Evolutionary conservation across 1,139 yeast species (phyloP).

Genomic region (Suhomyces coccinellae): DNA sequence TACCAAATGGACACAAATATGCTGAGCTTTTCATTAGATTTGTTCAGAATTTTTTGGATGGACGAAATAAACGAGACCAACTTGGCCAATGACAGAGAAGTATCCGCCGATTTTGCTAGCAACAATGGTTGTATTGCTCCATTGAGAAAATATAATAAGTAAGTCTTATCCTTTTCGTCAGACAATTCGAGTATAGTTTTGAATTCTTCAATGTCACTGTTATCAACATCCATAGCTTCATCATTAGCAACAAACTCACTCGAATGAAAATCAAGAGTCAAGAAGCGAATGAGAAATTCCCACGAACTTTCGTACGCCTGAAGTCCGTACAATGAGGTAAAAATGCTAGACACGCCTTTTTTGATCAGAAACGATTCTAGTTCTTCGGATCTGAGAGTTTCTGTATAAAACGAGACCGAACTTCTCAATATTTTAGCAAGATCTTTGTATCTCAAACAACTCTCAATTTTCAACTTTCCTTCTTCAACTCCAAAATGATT

Average conservation of each 20-base stretch:
- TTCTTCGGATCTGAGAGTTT: not conserved
- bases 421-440: slow-evolving; percentile 19
- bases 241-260: slow-evolving; percentile 20
- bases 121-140: slow-evolving; percentile 28
- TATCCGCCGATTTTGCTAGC: slow-evolving; percentile 17
- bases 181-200: slow-evolving; percentile 26
- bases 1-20: slow-evolving; percentile 36
- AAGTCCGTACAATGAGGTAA: slow-evolving; percentile 21
- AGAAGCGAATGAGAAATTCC: slow-evolving; percentile 40
- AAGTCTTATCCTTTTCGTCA: slow-evolving; percentile 19
- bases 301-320: slow-evolving; percentile 26
- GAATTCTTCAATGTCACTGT: slow-evolving; percentile 23
- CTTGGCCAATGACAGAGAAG: slow-evolving; percentile 21
- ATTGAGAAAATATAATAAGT: slow-evolving; percentile 27
- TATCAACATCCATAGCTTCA: slow-evolving; percentile 16
- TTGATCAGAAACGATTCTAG: not conserved
- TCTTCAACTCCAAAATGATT: slow-evolving; percentile 21
- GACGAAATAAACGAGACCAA: slow-evolving; percentile 26
- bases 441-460: slow-evolving; percentile 21
- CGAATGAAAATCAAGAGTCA: slow-evolving; percentile 45
- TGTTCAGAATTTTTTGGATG: slow-evolving; percentile 24
- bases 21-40: slow-evolving; percentile 19
- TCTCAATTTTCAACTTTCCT: slow-evolving; percentile 10
- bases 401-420: not conserved
- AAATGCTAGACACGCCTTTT: slow-evolving; percentile 12